Base-by-base conservation (phyloP, 495 filamentous ascomycete genomes). In the Trichoderma parareesei region DNA sequence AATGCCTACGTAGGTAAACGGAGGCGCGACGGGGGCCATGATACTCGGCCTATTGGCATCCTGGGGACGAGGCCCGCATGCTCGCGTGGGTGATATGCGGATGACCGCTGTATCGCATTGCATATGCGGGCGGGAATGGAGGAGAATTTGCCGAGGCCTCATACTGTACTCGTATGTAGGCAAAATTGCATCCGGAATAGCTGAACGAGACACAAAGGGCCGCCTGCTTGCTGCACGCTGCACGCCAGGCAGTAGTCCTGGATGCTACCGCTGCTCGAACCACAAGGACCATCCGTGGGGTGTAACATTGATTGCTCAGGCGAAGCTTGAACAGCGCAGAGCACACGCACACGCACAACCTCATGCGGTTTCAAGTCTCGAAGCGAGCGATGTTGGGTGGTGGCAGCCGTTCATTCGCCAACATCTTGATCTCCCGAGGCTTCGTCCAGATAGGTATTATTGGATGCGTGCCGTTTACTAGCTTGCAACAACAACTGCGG, bases 61-160 rank as follows among this genome's bases (percentile, higher is more conserved):
- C 27, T 27, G 37, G 20, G 20, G 8, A 14, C 20, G 53, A 33
- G 53, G 53, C 53, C 53, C 53, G 53, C 53, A 57, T 37, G 53
- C 33, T 57, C 53, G 53, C 53, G 53, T 57, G 53, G 53, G 27
- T 35, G 20, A 57, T 57, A 5, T 57, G 53, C 53, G 53, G 53
- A 57, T 27, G 53, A 57, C 7, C 11, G 37, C 33, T 0, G 53
- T 27, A 57, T 57, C 7, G 53, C 53, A 57, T 57, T 33, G 53
- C 33, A 57, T 57, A 37, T 57, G 53, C 53, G 33, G 53, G 53
- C 53, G 20, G 46, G 2, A 49, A 18, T 49, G 46, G 7, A 20
- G 46, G 7, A 49, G 16, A 8, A 49, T 49, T 27, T 49, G 46
- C 46, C 46, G 46, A 49, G 46, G 4, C 16, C 14, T 27, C 27